Percentiles rank a stretch among this genome's conserved stretches.
Conservation (phyloP, 495 filamentous ascomycete genomes). For the Xylona heveae region DNA sequence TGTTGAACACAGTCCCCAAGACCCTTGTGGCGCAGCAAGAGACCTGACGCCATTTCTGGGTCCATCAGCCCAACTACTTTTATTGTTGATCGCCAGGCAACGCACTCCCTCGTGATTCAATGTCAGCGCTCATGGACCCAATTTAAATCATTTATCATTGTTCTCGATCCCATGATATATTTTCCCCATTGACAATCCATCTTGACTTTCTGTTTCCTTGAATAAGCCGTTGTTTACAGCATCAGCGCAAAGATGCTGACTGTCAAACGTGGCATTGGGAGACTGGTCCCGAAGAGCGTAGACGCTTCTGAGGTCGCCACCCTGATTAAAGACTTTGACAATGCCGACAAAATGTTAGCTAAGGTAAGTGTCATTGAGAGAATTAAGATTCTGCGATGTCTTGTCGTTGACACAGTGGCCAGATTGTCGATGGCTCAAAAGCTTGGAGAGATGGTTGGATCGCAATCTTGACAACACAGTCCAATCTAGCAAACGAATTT, state of each 20-base stretch:
- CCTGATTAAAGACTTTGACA: conserved; percentile 63
- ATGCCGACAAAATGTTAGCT: conserved; percentile 57
- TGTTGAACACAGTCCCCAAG: no score
- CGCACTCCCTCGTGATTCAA: no score
- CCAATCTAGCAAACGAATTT: conserved; percentile 45
- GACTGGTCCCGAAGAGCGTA: conserved; percentile 44
- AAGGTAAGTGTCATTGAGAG: conserved; percentile 25
- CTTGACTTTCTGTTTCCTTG: no score
- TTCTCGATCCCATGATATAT: no score
- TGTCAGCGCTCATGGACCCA: no score
- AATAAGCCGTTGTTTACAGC: no score
- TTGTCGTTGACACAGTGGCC: conserved; percentile 7
- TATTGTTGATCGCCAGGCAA: no score
- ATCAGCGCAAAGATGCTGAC: conserved; percentile 56
- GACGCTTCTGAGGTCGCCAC: conserved; percentile 62
- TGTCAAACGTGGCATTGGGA: conserved; percentile 56
- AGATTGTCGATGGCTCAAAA: conserved; percentile 69
- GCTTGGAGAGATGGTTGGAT: conserved; percentile 77
- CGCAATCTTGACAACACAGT: conserved; percentile 48
- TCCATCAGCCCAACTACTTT: no score
- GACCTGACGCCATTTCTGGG: no score
- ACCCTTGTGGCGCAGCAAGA: no score
- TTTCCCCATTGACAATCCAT: no score
- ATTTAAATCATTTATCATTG: no score
- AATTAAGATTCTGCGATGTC: neutral